Evolutionary conservation across 306 rosid species (phyloP), one percentile per base, ranked within the genome.

Genomic region (Medicago lupulina): DNA sequence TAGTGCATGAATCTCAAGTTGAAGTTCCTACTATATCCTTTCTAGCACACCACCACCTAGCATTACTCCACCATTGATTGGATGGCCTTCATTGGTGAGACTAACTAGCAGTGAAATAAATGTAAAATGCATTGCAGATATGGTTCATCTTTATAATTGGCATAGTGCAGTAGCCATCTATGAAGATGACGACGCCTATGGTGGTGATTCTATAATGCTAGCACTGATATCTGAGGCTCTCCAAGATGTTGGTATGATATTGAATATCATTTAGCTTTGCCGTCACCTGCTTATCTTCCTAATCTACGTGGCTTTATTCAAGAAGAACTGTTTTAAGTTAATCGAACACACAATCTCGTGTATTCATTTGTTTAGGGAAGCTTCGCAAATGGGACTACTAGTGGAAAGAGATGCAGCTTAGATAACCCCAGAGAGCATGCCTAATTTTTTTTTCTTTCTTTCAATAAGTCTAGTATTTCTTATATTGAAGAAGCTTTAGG

Each of bases 401-500:
- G 74, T 81, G 59, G 87, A 62, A n/a, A 71, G 31, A 70, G 91
- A 89, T 2, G 85, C 97, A 2, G 87, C 72, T 78, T 89, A 91
- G 97, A 88, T 89, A 57, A 46, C 88, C 41, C 73, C 91, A 12
- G 96, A 89, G 80, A 80, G 87, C 38, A 65, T 85, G 44, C 76
- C 91, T 2, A 87, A 85, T 83, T n/a, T n/a, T n/a, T n/a, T n/a
- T n/a, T n/a, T n/a, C n/a, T n/a, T 62, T 77, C 78, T 11, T 71
- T 82, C 67, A 77, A 79, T 21, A 79, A 73, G 67, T 38, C 86
- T 21, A 69, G 74, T 16, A 81, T 84, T 55, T 87, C 89, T 67
- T 76, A 73, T 17, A 88, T 87, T 91, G 78, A 81, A 77, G 97
- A 91, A 61, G 73, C 90, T 49, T 71, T 92, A 60, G 97, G 96